Conservation (phyloP, 164 flowering plant genomes). For the Vitis cinerea region DNA sequence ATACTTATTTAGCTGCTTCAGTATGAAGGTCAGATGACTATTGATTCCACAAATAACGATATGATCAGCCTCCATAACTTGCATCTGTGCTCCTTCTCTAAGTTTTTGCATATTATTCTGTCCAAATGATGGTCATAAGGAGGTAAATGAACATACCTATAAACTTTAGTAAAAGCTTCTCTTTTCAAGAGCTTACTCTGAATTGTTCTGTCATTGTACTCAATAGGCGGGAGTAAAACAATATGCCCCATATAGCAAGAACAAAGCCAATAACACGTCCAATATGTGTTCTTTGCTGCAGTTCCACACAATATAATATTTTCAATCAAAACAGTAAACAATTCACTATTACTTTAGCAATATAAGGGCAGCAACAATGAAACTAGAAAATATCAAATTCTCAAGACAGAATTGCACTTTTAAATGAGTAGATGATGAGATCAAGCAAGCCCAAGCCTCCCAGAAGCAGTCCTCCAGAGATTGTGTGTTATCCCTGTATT, state of each 20-base stretch:
- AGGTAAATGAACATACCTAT: slow-evolving; percentile 4
- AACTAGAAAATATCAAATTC: slow-evolving; percentile 6
- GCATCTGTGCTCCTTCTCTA: slow-evolving; percentile 95
- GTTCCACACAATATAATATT: slow-evolving; percentile 14
- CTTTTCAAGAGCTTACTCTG: slow-evolving; percentile 57
- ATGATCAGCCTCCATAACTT: slow-evolving; percentile 91
- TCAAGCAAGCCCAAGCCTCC: slow-evolving; percentile 99
- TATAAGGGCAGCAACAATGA: background rate
- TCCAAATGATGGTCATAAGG: slow-evolving; percentile 17
- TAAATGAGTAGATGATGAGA: slow-evolving; percentile 95
- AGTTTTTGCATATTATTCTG: slow-evolving; percentile 93
- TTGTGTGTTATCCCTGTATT: slow-evolving; percentile 51
- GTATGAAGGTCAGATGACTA: slow-evolving; percentile 75
- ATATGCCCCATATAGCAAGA: slow-evolving; percentile 95
- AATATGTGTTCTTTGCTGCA: slow-evolving; percentile 86
- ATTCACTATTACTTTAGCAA: slow-evolving; percentile 1
- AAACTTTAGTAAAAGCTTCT: slow-evolving; percentile 2
- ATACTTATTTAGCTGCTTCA: slow-evolving; percentile 90
- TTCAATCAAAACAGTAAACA: background rate
- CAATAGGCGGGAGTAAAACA: slow-evolving; percentile 87
- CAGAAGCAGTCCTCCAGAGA: slow-evolving; percentile 94
- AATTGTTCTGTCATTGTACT: slow-evolving; percentile 99
- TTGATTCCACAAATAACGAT: slow-evolving; percentile 92
- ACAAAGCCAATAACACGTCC: slow-evolving; percentile 89
- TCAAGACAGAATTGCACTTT: slow-evolving; percentile 41